Evolutionary conservation across 2,329 filamentous ascomycete genomes (phyloP).

Genomic region (Diplodia corticola): DNA sequence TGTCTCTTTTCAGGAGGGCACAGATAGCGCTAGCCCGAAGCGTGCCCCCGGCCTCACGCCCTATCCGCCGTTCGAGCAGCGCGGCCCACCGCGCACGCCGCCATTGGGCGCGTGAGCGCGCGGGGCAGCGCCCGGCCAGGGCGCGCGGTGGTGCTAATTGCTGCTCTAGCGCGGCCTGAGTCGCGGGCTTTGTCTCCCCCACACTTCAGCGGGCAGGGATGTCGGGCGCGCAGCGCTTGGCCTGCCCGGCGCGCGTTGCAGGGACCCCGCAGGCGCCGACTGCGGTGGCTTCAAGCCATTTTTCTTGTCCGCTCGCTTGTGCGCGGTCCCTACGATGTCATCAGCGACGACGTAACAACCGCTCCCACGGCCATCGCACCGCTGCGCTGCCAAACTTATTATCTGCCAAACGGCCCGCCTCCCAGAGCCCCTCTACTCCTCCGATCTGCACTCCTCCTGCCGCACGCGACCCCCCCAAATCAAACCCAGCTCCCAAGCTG

Average conservation of each 20-base stretch:
- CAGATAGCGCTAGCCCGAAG: constrained; percentile 14
- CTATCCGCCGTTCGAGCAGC: constrained; percentile 15
- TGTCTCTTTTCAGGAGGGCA: constrained; percentile 17
- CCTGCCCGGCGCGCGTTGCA: constrained; percentile 17
- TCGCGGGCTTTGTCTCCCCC: constrained; percentile 22
- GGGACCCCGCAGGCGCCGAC: constrained; percentile 23
- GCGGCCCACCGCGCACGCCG: constrained; percentile 13
- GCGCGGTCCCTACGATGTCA: constrained; percentile 22
- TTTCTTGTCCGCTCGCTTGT: constrained; percentile 21
- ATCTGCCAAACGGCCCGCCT: constrained; percentile 22
- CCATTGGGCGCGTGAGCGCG: constrained; percentile 9
- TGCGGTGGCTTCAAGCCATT: constrained; percentile 22
- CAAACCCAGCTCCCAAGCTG: constrained; percentile 2
- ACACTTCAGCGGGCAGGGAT: constrained; percentile 20
- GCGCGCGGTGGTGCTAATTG: constrained; percentile 12
- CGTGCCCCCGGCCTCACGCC: constrained; percentile 3
- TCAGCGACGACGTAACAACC: constrained; percentile 23
- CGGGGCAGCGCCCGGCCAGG: background rate
- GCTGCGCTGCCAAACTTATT: constrained; percentile 20
- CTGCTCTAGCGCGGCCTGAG: constrained; percentile 20
- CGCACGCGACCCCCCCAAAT: constrained; percentile 11
- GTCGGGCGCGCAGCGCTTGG: constrained; percentile 17
- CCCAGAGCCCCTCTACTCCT: constrained; percentile 15
- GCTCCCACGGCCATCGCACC: constrained; percentile 21
- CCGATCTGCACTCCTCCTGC: constrained; percentile 24